Base-by-base conservation (phyloP, 2,329 filamentous ascomycete species). In the Raffaelea arxii region DNA sequence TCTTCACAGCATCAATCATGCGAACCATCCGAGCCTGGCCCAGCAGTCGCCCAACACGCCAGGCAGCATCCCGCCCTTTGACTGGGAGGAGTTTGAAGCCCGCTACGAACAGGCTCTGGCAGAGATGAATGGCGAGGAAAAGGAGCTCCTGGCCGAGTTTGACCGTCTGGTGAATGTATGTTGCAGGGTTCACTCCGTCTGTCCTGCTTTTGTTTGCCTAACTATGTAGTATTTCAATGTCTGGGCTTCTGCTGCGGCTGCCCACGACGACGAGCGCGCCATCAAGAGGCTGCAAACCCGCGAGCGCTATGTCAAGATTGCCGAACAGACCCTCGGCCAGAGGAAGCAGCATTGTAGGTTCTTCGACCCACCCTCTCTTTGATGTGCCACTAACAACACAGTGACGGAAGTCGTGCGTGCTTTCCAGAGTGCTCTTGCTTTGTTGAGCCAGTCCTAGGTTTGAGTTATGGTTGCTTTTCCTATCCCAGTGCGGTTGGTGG, bases 281-380 rank as follows among this genome's bases (percentile, higher is more conserved):
- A 72, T 79, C 52, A 91, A 91, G 63, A 80, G 89, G 46, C 72
- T 95, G 40, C 84, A 83, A 58, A 96, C 90, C 2, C 80, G 89
- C 51, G 80, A 84, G 60, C 72, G 79, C 50, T 85, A 83, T 60
- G 86, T 94, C 25, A 78, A 83, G 51, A 70, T 87, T 38, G 78
- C 83, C 0, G 90, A 95, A 60, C 69, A 78, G 35, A 75, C 72
- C 23, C 70, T 94, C 47, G 78, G 80, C 46, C 74, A 82, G 54
- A 92, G 84, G 60, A 84, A 89, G 58, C 72, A 82, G 50, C 89
- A 95, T 57, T 86, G 89, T 94, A 67, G 68, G 84, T 66, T 25
- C 30, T 22, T 5, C 11, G 10, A 12, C 12, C 24, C 24, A 19
- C 14, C 1, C 27, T 16, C 37, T n/a, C 2, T 4, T 21, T 12